phyloP scores from a whole-genome alignment of 106 monocot species.

The Dendrobium huoshanense region DNA sequence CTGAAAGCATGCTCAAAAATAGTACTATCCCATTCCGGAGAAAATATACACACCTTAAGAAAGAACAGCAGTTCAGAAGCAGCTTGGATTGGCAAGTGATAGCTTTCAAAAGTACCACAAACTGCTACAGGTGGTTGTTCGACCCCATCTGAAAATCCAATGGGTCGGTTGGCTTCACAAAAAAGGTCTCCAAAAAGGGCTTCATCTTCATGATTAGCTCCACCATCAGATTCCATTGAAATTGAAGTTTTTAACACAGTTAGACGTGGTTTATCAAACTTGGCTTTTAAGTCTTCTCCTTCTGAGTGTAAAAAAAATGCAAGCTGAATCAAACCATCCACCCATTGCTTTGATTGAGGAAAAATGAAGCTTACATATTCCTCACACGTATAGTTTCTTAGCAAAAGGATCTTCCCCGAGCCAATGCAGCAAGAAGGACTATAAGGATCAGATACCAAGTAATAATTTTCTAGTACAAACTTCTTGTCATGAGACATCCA shows the following conservation, averaged over 20 bases:
- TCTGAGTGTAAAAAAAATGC: constrained; percentile 63
- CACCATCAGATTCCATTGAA: constrained; percentile 47
- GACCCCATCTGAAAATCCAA: constrained; percentile 40
- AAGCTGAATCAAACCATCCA: constrained; percentile 70
- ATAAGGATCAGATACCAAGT: constrained; percentile 10
- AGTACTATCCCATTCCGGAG: constrained; percentile 41
- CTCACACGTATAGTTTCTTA: constrained; percentile 48
- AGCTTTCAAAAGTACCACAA: constrained; percentile 15
- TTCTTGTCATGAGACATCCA: constrained; percentile 26
- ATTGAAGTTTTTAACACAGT: constrained; percentile 38
- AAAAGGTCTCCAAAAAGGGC: constrained; percentile 98
- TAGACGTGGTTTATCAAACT: constrained; percentile 31
- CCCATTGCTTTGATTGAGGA: constrained; percentile 63
- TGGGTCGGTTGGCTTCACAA: constrained; percentile 66
- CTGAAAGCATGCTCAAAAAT: constrained; percentile 66
- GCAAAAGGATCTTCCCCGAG: constrained; percentile 43
- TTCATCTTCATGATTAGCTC: constrained; percentile 80
- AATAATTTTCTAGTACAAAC: constrained; percentile 15
- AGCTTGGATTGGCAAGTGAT: constrained; percentile 46
- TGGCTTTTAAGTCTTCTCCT: constrained; percentile 47
- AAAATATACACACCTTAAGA: constrained; percentile 64
- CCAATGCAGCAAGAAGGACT: constrained; percentile 40
- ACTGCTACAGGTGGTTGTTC: constrained; percentile 40
- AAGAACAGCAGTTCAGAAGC: constrained; percentile 57
- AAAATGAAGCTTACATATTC: constrained; percentile 64